Base-by-base conservation (phyloP, 257 asterid species). In the Schizonepeta tenuifolia region DNA sequence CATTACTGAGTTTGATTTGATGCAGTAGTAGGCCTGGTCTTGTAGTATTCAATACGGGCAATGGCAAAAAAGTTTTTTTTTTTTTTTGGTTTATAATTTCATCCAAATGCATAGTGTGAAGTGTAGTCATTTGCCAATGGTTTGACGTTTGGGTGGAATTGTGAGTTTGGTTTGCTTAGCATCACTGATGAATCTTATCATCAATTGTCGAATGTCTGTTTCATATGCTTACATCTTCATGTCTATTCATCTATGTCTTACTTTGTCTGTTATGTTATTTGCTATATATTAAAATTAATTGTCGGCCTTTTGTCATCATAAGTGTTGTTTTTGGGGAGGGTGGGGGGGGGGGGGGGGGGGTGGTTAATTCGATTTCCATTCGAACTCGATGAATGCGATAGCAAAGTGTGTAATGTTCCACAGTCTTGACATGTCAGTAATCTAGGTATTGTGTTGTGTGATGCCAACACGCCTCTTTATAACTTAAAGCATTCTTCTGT, bases 401-500 rank as follows among this genome's bases (percentile, higher is more conserved):
- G 36, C 60, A 44, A 24, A 44, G 18, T 13, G 14, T 55, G 24
- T 51, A 15, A 24, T 17, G 7, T 41, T 20, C 72, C 53, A 51
- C 51, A 18, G 63, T 50, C 28, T 31, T 54, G 53, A 36, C 28
- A 2, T 1, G 11, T 65, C 5, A 20, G 36, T 12, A 11, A 40
- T 66, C 14, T 1, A 64, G 62, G 24, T 65, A 18, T 22, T 49
- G 41, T 24, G 65, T 41, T 35, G 31, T 54, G 7, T 57, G 20
- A 31, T 46, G 57, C 15, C 33, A 18, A 12, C 15, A n/a, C 1
- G n/a, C 51, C 38, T 20, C 5, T 71, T 17, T 65, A 53, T 41
- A 26, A 57, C 64, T 57, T 22, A 57, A 36, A 24, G 2, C 41
- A 61, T 61, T 47, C 43, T 78, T 67, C 57, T 58, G 38, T 70